Evolutionary conservation across 2,329 filamentous ascomycete genomes (phyloP), one percentile per base, ranked within the genome.

Genomic region (Colletotrichum sp.): DNA sequence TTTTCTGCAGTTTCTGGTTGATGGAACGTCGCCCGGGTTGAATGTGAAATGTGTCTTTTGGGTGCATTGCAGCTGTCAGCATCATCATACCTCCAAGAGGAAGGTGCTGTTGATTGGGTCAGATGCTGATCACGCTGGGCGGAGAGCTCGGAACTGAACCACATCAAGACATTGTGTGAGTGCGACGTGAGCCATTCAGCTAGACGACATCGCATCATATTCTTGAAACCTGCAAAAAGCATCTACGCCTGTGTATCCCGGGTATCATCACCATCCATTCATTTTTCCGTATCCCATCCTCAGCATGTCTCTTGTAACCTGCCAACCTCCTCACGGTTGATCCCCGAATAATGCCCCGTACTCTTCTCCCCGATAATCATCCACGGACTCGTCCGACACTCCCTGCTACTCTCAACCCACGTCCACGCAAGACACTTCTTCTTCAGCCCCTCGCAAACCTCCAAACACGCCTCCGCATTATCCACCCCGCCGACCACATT

Each of bases 361-460:
- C 77, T 78, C 36, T 79, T 76, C 36, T 86, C 81, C 8, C 89
- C 89, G 4, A 90, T 81, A 52, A 89, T 85, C 69, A 89, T 81
- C 89, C 89, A 91, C 26, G 89, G 88, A 49, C 87, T 88, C 65
- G 82, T 83, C 77, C 86, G 83, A 81, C 89, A 91, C 73, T 82
- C 79, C 78, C 83, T 80, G 26, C 77, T 81, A 32, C 78, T 79
- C 66, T 83, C 81, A 39, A 90, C 86, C 82, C 87, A 90, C 30
- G 86, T 87, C 89, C 89, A 91, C 28, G 89, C 89, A 70, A 91
- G 81, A 76, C 89, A 91, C 75, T 81, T 80, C 32, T 79, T 80
- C n/a, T 81, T 78, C 49, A 83, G 82, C 36, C 81, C 79, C 28
- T 84, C 79, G 82, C 89, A 91, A 52, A 86, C 83, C 18, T 81